Evolutionary conservation across 352 stramenopile species (phyloP).

Genomic region (Globisporangium echinulatum): DNA sequence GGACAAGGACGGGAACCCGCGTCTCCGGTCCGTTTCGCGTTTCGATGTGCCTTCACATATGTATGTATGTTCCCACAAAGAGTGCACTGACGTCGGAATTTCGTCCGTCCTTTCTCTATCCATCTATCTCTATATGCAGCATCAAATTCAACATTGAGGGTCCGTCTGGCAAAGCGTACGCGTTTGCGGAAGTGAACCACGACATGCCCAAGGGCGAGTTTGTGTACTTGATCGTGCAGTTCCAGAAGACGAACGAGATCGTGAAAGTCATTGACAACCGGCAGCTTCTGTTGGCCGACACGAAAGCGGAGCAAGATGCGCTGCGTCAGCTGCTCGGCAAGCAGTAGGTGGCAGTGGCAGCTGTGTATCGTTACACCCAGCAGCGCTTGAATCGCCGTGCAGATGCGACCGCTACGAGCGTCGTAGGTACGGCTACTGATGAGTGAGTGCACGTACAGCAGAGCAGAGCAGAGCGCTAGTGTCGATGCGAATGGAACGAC

Average conservation of each 20-base stretch:
- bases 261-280: conserved; percentile 93
- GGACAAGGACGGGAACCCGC: conserved; percentile 79
- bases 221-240: conserved; percentile 93
- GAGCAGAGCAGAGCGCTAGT: not conserved
- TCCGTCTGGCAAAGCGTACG: conserved; percentile 78
- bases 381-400: no score
- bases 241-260: conserved; percentile 87
- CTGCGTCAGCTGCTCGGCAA: conserved; percentile 67
- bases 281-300: conserved; percentile 69
- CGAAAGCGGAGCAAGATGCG: conserved; percentile 74
- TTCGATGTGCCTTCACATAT: not conserved
- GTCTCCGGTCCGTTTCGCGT: conserved; percentile 36
- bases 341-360: conserved; percentile 20
- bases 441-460: not conserved
- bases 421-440: no score
- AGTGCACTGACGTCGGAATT: no score
- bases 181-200: conserved; percentile 91
- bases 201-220: conserved; percentile 93
- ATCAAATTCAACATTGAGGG: conserved; percentile 96
- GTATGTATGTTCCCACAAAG: no score
- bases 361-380: no score
- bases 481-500: not conserved
- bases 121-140: conserved; percentile 15
- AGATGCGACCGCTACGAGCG: not conserved
- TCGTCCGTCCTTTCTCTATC: not conserved